Evolutionary conservation across 2,329 filamentous ascomycete species (phyloP).

Genomic region (Colletotrichum limetticola): DNA sequence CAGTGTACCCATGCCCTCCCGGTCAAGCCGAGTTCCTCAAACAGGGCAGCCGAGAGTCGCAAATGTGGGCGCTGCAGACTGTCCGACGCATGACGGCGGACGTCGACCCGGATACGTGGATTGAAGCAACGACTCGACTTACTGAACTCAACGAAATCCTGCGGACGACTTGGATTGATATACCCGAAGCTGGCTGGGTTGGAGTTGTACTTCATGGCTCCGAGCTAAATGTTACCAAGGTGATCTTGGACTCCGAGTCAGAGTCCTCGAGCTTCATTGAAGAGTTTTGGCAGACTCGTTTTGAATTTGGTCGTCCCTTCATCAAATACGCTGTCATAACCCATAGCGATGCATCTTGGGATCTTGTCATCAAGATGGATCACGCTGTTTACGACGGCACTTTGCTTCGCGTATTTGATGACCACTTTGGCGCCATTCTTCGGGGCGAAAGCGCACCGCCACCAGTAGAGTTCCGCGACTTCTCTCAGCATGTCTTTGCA

Average conservation of each 20-base stretch:
- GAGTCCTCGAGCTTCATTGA: slow-evolving; percentile 39
- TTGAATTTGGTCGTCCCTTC: slow-evolving; percentile 46
- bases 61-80: slow-evolving; percentile 41
- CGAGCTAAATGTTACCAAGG: slow-evolving; percentile 27
- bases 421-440: slow-evolving; percentile 43
- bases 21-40: slow-evolving; percentile 44
- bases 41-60: slow-evolving; percentile 38
- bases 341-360: slow-evolving; percentile 37
- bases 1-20: slow-evolving; percentile 43
- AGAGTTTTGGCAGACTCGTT: slow-evolving; percentile 40
- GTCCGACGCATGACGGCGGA: slow-evolving; percentile 37
- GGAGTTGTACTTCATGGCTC: slow-evolving; percentile 38
- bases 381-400: slow-evolving; percentile 49
- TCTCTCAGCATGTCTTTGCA: slow-evolving; percentile 38
- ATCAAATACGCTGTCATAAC: slow-evolving; percentile 46
- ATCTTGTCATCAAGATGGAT: slow-evolving; percentile 47
- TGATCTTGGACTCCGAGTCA: slow-evolving; percentile 36
- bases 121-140: slow-evolving; percentile 34
- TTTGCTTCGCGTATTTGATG: slow-evolving; percentile 48
- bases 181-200: slow-evolving; percentile 34
- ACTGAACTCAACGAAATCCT: slow-evolving; percentile 40
- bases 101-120: slow-evolving; percentile 37
- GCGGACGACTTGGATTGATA: slow-evolving; percentile 37
- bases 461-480: slow-evolving; percentile 40
- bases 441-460: slow-evolving; percentile 28